A percentile compares a stretch with the other conserved stretches of the same genome.
phyloP scores from a whole-genome alignment of 2,329 filamentous ascomycete species.

The Aspergillus aculeatinus region DNA sequence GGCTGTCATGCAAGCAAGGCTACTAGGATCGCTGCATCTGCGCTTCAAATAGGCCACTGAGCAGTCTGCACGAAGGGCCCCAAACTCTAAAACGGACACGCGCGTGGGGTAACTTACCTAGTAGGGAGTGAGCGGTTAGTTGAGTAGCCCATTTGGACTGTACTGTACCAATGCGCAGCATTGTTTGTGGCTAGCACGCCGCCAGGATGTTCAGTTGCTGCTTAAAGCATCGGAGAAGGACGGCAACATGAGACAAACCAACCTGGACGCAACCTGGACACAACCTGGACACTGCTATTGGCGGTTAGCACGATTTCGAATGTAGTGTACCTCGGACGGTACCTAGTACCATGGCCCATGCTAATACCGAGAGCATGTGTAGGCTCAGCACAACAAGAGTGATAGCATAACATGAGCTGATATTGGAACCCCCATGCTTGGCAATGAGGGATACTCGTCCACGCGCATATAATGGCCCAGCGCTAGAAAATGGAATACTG shows the following conservation, averaged over 20 bases:
- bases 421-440: slow-evolving; percentile 10
- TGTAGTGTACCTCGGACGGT: too few relatives aligned
- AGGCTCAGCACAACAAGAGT: neutral
- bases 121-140: neutral
- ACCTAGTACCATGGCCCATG: too few relatives aligned
- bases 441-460: slow-evolving; percentile 2
- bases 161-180: too few relatives aligned
- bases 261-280: too few relatives aligned
- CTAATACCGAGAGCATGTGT: neutral
- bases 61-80: too few relatives aligned
- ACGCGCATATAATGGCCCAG: slow-evolving; percentile 6
- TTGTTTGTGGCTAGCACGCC: neutral
- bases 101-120: neutral
- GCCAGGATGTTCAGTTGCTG: neutral
- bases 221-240: neutral
- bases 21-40: neutral
- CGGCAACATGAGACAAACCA: neutral
- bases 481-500: slow-evolving; percentile 15
- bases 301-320: too few relatives aligned
- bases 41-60: neutral
- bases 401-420: neutral
- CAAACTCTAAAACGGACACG: neutral
- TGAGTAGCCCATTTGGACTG: neutral
- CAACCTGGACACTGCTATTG: too few relatives aligned
- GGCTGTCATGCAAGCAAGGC: slow-evolving; percentile 5